A percentile compares a stretch with the other conserved stretches of the same genome.
phyloP scores from a whole-genome alignment of 768 basidiomycete genomes.

The Leccinum broughii region DNA sequence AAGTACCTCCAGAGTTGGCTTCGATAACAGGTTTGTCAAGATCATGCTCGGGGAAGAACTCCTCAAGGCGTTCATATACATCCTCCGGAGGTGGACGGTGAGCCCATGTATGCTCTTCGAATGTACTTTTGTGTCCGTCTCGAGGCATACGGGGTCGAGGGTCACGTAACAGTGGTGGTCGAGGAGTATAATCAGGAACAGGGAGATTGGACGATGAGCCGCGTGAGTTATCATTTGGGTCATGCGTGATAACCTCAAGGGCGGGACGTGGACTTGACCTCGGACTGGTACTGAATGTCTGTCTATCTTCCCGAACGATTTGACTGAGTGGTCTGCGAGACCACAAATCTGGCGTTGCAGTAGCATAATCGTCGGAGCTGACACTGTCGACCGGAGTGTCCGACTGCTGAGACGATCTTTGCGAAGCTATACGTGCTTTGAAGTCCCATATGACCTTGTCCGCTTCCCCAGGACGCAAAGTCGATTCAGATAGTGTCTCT shows the following conservation, averaged over 20 bases:
- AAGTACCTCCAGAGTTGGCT: conserved; percentile 74
- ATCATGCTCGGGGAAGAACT: conserved; percentile 95
- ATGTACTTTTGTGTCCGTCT: conserved; percentile 44
- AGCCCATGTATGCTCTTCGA: conserved; percentile 81
- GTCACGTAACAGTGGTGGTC: conserved; percentile 15
- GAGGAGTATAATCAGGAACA: conserved; percentile 18
- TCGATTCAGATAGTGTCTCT: conserved; percentile 35
- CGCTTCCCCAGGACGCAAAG: conserved; percentile 33
- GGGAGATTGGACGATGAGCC: conserved; percentile 21
- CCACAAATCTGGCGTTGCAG: conserved; percentile 32
- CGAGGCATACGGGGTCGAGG: conserved; percentile 29
- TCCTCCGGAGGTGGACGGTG: conserved; percentile 90
- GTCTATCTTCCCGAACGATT: conserved; percentile 23
- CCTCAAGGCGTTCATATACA: conserved; percentile 88
- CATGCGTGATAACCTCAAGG: conserved; percentile 33
- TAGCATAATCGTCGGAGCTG: conserved; percentile 31
- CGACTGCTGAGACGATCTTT: conserved; percentile 17
- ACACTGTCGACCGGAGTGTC: conserved; percentile 22
- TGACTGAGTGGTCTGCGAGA: conserved; percentile 35
- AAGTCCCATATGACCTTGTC: conserved; percentile 34
- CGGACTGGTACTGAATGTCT: conserved; percentile 16
- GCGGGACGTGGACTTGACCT: conserved; percentile 28
- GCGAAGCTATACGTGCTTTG: conserved; percentile 20
- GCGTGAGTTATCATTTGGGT: conserved; percentile 15
- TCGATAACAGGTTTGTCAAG: conserved; percentile 96